Percentiles rank a stretch among this genome's conserved stretches.
These are phyloP conservation scores for Avena sativa DNA, from an alignment of 176 grass and related monocot species.

Conservation along the genomic window DNA sequence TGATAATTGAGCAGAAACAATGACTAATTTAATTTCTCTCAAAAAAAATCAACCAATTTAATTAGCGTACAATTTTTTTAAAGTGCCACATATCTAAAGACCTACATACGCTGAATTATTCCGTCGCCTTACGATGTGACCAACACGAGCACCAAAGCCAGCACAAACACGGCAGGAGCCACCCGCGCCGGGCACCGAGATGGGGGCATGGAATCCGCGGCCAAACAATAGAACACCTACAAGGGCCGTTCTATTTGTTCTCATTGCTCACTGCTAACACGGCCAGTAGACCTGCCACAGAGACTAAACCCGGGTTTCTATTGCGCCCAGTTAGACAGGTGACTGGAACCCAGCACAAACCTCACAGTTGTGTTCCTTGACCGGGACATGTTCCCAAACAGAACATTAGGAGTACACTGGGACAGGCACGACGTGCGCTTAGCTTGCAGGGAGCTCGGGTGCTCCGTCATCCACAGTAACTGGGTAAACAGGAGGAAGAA, in stretches of 20 bases:
- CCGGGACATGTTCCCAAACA: conserved; percentile 71
- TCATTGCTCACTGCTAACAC: conserved; percentile 38
- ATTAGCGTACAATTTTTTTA: too few species aligned
- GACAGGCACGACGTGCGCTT: conserved; percentile 47
- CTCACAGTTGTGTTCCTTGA: conserved; percentile 69
- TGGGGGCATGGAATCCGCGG: too few species aligned
- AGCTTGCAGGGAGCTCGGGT: conserved; percentile 56
- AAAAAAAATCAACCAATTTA: too few species aligned
- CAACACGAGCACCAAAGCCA: too few species aligned
- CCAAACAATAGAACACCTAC: too few species aligned
- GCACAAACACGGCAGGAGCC: too few species aligned
- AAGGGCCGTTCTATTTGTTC: background rate
- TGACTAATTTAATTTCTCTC: too few species aligned
- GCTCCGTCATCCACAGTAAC: conserved; percentile 83
- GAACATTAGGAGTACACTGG: conserved; percentile 77
- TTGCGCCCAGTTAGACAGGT: conserved; percentile 65
- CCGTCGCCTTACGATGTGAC: too few species aligned
- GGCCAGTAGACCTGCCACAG: conserved; percentile 86
- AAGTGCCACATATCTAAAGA: too few species aligned
- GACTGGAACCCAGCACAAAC: conserved; percentile 64
- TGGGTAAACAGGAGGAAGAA: conserved; percentile 77
- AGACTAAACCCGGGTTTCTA: conserved; percentile 90
- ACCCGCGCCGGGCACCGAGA: too few species aligned
- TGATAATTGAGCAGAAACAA: too few species aligned
- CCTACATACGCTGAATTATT: too few species aligned